Base-by-base conservation (phyloP, 768 basidiomycete genomes). In the Lyophyllum decastes region DNA sequence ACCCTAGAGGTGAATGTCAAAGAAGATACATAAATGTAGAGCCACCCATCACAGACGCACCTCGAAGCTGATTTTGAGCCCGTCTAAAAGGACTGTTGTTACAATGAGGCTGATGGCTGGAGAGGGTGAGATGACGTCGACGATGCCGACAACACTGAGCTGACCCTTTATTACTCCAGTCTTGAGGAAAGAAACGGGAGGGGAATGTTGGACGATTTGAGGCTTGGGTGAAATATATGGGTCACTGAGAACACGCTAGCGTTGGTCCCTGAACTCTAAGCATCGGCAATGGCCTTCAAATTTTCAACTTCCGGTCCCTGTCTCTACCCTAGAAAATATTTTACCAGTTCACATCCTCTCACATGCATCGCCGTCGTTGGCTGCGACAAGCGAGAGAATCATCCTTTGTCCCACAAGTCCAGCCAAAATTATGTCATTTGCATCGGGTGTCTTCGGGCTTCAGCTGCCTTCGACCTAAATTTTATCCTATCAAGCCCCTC, bases 51-150 rank as follows among this genome's bases (percentile, higher is more conserved):
- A 68, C 56, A n/a, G 57, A 74, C 78, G 52, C 75, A 87, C 88
- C 85, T 84, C 78, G 78, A 74, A 86, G 82, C 82, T 81, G 82
- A 82, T 81, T 86, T 85, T 83, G 79, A 81, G 85, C 83, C 85
- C 80, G 84, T 88, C 85, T 86, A 85, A 79, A 82, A 79, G 82
- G 81, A 84, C 76, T 90, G 89, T 79, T 91, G 86, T 70, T 92
- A 92, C 90, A 92, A 83, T 80, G 77, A 73, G 81, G 82, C 80
- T 77, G 72, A 68, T 75, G 78, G 81, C 70, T 70, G 67, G 53
- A 58, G 52, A 47, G 43, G 54, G 57, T 67, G 53, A 53, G 64
- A 58, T 55, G 41, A 51, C 48, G 61, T 64, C 59, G 62, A 62
- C n/a, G 47, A 55, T 61, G 65, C 45, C 21, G 61, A 52, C 64